A percentile compares a stretch with the other conserved stretches of the same genome.
These are phyloP conservation scores for Phytophthora gonapodyides DNA, from an alignment of 352 stramenopile species.

Conservation along the genomic window DNA sequence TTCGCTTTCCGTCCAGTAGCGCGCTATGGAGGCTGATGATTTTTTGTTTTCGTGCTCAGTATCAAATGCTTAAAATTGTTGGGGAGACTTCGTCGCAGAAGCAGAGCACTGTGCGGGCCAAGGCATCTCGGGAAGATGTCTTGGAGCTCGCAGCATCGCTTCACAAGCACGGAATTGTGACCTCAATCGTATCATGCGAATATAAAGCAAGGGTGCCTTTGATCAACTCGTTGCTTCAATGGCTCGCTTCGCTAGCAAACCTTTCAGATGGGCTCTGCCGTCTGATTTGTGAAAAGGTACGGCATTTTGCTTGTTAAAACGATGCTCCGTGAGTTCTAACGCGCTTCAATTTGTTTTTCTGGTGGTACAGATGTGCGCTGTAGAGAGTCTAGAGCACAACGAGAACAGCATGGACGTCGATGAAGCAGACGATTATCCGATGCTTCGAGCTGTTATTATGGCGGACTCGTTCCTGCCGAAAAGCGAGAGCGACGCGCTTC, in stretches of 20 bases:
- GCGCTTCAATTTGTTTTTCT: neutral
- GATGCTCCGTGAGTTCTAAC: constrained; percentile 20
- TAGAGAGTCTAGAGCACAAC: constrained; percentile 42
- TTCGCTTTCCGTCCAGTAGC: neutral
- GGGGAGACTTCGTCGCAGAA: constrained; percentile 76
- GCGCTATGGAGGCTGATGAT: constrained; percentile 4
- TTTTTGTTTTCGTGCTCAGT: constrained; percentile 37
- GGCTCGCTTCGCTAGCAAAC: constrained; percentile 79
- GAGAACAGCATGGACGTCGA: constrained; percentile 49
- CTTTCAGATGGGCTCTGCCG: constrained; percentile 81
- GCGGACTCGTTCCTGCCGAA: constrained; percentile 85
- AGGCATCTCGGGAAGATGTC: constrained; percentile 70
- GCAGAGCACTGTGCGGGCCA: constrained; percentile 69
- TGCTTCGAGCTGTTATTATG: constrained; percentile 81
- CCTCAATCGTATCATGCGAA: constrained; percentile 79
- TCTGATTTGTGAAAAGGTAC: constrained; percentile 83
- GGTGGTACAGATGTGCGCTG: constrained; percentile 38
- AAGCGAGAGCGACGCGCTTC: constrained; percentile 75
- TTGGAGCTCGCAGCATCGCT: constrained; percentile 73
- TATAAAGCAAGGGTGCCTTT: constrained; percentile 73
- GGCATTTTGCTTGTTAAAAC: neutral
- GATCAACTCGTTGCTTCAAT: constrained; percentile 77
- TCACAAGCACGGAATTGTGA: constrained; percentile 70
- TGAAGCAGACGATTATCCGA: constrained; percentile 51
- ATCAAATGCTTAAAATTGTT: constrained; percentile 85